Base-by-base conservation (phyloP, 495 filamentous ascomycete species). In the Aspergillus nanangensis region DNA sequence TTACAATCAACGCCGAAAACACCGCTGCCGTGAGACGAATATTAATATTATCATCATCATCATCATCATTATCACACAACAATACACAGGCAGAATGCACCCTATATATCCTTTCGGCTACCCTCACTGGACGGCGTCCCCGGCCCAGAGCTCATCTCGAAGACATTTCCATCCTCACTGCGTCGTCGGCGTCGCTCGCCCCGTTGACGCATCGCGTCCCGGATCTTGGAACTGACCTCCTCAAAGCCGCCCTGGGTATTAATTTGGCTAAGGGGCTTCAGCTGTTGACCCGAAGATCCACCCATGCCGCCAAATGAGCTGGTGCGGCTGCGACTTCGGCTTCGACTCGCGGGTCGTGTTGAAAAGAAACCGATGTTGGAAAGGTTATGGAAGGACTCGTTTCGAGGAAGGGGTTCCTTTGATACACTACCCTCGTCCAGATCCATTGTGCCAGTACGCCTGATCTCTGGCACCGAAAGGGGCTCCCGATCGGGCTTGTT, bases 381-480 rank as follows among this genome's bases (percentile, higher is more conserved):
- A 20, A 98, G 82, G 53, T 96, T 90, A 55, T 83, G 81, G 70
- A 97, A 95, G 3, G 86, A 90, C 61, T 98, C 93, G 68, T 95
- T 96, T 22, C 86, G 79, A 8, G 93, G 92, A 7, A 98, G 66
- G 37, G 75, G 65, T 36, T 74, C 74, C 9, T 65, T 53, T 0
- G 60, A 58, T 9, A 66, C 62, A 24, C 65, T 66, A 7, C 58
- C 65, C 20, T 66, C 58, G 23, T 44, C 52, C 32, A 53, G 34
- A 9, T 66, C 55, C 10, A 40, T 31, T 0, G 54, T 54, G 24
- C 46, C 51, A 15, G 52, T 47, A 32, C 51, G 51, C n/a, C 55
- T 60, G 27, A 58, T 53, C 39, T 60, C 53, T 4, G 56, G 55
- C 3, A 44, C 32, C 29, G 51, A 53, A 4, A 36, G 45, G 13